Evolutionary conservation across 345 rosid species (phyloP).

Genomic region (Corchorus olitorius): DNA sequence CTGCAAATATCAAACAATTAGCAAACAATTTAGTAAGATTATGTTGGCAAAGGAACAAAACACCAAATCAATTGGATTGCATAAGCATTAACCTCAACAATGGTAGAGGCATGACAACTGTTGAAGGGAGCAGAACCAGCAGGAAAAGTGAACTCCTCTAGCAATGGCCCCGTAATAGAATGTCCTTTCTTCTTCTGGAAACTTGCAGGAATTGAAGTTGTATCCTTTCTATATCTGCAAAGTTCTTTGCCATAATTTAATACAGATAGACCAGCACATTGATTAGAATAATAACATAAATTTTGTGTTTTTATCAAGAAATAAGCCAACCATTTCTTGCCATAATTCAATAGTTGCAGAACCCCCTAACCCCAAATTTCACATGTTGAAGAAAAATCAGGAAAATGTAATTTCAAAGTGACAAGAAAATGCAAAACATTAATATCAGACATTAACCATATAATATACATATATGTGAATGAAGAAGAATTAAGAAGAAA

Average conservation of each 20-base stretch:
- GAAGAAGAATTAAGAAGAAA: too few species aligned
- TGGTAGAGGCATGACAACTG: constrained; percentile 90
- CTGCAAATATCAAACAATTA: constrained; percentile 36
- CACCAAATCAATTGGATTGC: constrained; percentile 15
- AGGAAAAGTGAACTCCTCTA: constrained; percentile 69
- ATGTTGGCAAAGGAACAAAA: background rate
- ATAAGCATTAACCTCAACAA: constrained; percentile 56
- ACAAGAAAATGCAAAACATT: background rate
- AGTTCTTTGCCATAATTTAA: background rate
- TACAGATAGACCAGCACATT: background rate
- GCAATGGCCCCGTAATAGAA: constrained; percentile 26
- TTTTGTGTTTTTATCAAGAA: background rate
- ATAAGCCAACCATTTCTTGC: background rate
- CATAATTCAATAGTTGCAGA: background rate
- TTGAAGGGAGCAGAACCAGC: constrained; percentile 74
- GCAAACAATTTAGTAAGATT: background rate
- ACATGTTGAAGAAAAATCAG: background rate
- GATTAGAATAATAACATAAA: background rate
- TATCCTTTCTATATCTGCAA: background rate
- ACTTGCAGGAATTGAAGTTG: constrained; percentile 17
- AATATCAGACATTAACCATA: background rate
- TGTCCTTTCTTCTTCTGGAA: constrained; percentile 36
- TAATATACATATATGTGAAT: too few species aligned
- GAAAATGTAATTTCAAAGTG: background rate
- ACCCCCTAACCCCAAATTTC: background rate